phyloP scores from a whole-genome alignment of 2,329 filamentous ascomycete species.

The Cladophialophora chaetospira region DNA sequence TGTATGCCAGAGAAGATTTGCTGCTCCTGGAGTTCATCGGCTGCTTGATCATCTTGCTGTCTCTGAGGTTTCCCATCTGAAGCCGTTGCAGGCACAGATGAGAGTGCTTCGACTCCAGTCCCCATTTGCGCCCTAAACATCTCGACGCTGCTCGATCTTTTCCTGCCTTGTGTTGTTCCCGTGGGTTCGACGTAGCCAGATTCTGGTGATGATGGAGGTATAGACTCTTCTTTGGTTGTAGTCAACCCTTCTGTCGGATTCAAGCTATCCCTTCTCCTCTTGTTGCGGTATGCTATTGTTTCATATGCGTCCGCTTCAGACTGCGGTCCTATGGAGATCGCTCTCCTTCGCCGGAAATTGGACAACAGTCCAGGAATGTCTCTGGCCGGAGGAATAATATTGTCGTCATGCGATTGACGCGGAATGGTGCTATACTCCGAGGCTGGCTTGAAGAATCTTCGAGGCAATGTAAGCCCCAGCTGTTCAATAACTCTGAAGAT shows the following conservation, averaged over 20 bases:
- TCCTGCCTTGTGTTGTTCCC: slow-evolving; percentile 10
- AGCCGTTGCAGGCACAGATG: slow-evolving; percentile 6
- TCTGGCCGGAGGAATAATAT: slow-evolving; percentile 84
- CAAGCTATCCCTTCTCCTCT: slow-evolving; percentile 62
- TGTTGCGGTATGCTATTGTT: slow-evolving; percentile 85
- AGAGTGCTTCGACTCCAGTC: slow-evolving; percentile 49
- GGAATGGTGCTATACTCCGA: slow-evolving; percentile 89
- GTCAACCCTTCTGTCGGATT: slow-evolving; percentile 32
- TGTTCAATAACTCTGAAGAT: slow-evolving; percentile 84
- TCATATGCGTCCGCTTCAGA: slow-evolving; percentile 97
- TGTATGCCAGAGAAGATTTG: slow-evolving; percentile 84
- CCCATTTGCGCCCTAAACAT: slow-evolving; percentile 76
- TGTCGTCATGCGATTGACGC: slow-evolving; percentile 72
- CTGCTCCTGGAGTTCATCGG: slow-evolving; percentile 56
- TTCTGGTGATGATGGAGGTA: slow-evolving; percentile 14
- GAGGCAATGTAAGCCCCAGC: slow-evolving; percentile 75
- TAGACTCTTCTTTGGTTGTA: slow-evolving; percentile 7
- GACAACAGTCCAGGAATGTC: slow-evolving; percentile 81
- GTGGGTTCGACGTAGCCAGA: slow-evolving; percentile 11
- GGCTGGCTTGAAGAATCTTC: slow-evolving; percentile 87
- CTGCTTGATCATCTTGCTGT: slow-evolving; percentile 35
- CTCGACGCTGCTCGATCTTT: slow-evolving; percentile 48
- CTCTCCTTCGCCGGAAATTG: slow-evolving; percentile 74
- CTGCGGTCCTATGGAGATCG: slow-evolving; percentile 89
- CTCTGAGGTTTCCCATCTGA: slow-evolving; percentile 4